Evolutionary conservation across 257 asterid genomes (phyloP).

Genomic region (Solanum etuberosum): DNA sequence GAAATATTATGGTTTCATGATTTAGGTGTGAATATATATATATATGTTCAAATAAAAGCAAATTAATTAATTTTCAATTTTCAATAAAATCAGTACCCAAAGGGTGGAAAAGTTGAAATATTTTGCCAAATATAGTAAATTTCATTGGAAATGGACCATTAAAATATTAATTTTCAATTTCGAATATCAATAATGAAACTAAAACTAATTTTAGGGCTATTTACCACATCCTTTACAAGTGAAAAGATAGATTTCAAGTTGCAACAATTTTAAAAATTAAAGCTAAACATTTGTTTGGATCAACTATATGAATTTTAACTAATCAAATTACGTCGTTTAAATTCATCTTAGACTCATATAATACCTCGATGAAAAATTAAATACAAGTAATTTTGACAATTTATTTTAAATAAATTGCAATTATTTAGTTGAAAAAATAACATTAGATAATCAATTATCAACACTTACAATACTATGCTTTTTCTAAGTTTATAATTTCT

Average conservation of each 20-base stretch:
- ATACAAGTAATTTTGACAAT: neutral
- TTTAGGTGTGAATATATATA: neutral
- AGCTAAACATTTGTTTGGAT: neutral
- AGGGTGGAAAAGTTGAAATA: no score
- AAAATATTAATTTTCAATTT: neutral
- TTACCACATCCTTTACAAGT: neutral
- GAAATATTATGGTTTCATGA: constrained; percentile 11
- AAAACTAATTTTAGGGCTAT: neutral
- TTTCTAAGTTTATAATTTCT: neutral
- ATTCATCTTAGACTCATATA: neutral
- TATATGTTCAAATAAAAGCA: neutral
- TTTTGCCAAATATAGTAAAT: neutral
- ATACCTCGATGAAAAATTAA: neutral
- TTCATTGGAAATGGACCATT: neutral
- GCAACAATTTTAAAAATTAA: neutral
- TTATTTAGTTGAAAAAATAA: neutral
- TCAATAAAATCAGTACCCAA: neutral
- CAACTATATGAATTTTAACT: neutral
- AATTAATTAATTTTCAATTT: neutral
- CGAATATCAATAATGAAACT: neutral
- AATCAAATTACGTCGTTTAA: neutral
- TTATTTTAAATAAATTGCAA: neutral
- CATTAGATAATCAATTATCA: neutral
- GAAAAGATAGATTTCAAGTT: neutral
- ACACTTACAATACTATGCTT: neutral